Evolutionary conservation across 129 eudicot genomes (phyloP).

Genomic region (Flaveria linearis): DNA sequence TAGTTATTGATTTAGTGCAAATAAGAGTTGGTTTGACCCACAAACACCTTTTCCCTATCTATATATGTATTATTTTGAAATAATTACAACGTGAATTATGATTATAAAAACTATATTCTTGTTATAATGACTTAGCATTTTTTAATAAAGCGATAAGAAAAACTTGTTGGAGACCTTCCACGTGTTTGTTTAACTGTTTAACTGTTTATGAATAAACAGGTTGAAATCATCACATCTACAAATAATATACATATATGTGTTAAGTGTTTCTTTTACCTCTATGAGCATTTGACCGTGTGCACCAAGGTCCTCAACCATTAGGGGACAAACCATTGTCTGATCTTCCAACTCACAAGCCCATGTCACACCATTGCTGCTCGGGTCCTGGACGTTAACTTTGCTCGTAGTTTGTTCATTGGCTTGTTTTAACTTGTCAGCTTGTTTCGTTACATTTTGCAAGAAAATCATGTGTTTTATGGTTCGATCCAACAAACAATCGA

Average conservation of each 20-base stretch:
- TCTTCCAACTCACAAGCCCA: conserved; percentile 88
- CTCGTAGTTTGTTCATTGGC: conserved; percentile 57
- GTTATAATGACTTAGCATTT: background rate
- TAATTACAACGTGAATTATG: background rate
- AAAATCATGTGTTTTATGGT: conserved; percentile 89
- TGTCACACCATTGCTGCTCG: conserved; percentile 51
- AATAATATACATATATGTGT: background rate
- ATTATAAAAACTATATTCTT: background rate
- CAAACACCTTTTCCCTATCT: background rate
- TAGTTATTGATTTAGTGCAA: background rate
- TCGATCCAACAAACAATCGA: conserved; percentile 79
- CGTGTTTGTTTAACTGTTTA: background rate
- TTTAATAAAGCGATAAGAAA: background rate
- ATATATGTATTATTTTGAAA: background rate
- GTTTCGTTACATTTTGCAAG: conserved; percentile 72
- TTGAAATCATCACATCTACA: background rate
- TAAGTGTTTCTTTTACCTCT: conserved; percentile 50
- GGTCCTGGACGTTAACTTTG: conserved; percentile 20
- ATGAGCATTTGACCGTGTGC: conserved; percentile 82
- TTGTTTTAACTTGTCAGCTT: conserved; percentile 54
- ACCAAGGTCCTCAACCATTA: conserved; percentile 76
- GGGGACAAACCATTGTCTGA: conserved; percentile 59
- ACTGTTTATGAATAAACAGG: background rate
- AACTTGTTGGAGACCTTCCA: background rate
- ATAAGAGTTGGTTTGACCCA: background rate